phyloP scores from a whole-genome alignment of 192 early-diverging fungal species.

The Coemansia brasiliensis region DNA sequence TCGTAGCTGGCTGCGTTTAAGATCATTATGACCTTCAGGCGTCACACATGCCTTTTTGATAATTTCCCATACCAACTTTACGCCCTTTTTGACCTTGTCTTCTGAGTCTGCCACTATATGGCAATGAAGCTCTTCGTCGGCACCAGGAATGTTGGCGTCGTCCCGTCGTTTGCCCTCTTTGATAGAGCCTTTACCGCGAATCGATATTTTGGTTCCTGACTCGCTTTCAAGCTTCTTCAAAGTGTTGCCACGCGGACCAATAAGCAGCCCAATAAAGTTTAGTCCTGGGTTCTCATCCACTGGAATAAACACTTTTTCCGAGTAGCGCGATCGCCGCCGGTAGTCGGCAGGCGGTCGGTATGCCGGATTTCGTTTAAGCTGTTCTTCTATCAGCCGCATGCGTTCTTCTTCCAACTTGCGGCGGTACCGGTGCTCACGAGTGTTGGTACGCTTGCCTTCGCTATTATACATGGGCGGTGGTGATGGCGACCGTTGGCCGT shows the following conservation, averaged over 20 bases:
- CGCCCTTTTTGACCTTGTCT: conserved; percentile 81
- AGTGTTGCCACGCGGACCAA: conserved; percentile 96
- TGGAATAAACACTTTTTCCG: conserved; percentile 96
- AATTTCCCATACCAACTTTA: conserved; percentile 86
- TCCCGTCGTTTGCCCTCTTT: conserved; percentile 85
- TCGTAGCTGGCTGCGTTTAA: conserved; percentile 92
- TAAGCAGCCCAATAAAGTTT: conserved; percentile 95
- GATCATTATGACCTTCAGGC: conserved; percentile 93
- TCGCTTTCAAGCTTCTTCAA: conserved; percentile 94
- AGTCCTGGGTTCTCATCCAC: conserved; percentile 94
- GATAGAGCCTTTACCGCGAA: conserved; percentile 92
- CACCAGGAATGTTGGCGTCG: conserved; percentile 62
- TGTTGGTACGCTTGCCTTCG: conserved; percentile 95
- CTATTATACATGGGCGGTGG: conserved; percentile 90
- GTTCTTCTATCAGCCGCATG: conserved; percentile 80
- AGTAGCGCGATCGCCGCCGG: conserved; percentile 73
- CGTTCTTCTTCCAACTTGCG: conserved; percentile 94
- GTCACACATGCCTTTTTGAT: conserved; percentile 90
- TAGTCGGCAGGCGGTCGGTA: conserved; percentile 94
- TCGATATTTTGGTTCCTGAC: conserved; percentile 93
- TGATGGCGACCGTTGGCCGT: conserved; percentile 81
- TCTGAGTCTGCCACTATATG: conserved; percentile 86
- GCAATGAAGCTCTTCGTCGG: conserved; percentile 88
- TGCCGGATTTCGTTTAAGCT: conserved; percentile 68
- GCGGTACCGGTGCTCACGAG: conserved; percentile 87